A percentile compares a stretch with the other conserved stretches of the same genome.
phyloP scores from a whole-genome alignment of 345 rosid species.

The Rhodomyrtus tomentosa region DNA sequence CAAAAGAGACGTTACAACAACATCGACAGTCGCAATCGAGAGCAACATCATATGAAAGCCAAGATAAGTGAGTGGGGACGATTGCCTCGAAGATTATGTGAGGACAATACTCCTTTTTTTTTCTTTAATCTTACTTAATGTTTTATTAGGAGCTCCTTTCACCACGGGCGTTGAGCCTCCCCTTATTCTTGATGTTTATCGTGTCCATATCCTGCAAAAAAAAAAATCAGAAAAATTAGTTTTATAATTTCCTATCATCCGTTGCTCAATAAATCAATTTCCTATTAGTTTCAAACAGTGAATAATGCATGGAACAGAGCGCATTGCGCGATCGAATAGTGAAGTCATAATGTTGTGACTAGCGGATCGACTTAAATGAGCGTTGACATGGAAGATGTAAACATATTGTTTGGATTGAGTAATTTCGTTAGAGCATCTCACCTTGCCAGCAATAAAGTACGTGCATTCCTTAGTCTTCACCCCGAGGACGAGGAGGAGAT shows the following conservation, averaged over 20 bases:
- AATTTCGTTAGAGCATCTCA: neutral
- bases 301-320: too few species aligned
- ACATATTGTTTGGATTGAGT: neutral
- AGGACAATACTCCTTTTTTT: too few species aligned
- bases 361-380: neutral
- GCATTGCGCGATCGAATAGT: too few species aligned
- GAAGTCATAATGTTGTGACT: too few species aligned
- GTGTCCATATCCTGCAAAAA: neutral
- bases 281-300: too few species aligned
- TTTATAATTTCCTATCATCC: neutral
- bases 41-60: neutral
- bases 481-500: too few species aligned
- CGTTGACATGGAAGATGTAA: neutral
- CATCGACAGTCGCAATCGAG: neutral
- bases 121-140: neutral
- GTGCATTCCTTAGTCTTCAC: neutral
- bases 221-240: neutral
- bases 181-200: neutral
- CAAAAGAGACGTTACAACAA: neutral
- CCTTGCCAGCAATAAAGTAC: neutral
- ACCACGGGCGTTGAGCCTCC: neutral
- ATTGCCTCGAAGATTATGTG: neutral
- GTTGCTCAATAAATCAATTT: neutral
- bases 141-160: neutral
- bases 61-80: neutral